phyloP scores from a whole-genome alignment of 2,329 filamentous ascomycete species.

The Clonostachys rosea region DNA sequence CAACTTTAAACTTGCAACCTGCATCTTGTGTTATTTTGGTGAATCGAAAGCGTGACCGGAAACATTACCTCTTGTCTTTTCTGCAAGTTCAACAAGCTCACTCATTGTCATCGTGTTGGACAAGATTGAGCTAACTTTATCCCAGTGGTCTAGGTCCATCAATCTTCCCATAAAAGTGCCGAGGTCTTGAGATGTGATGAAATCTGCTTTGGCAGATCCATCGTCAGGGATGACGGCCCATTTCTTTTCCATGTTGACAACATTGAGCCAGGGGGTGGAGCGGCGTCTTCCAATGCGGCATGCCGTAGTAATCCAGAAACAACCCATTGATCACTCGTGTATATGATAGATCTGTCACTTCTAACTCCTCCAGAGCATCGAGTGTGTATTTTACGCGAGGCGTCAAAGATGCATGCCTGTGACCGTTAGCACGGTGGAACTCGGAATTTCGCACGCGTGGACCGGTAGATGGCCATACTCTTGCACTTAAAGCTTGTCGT shows the following conservation, averaged over 20 bases:
- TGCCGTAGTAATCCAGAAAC: constrained; percentile 18
- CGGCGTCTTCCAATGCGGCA: constrained; percentile 10
- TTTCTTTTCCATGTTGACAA: constrained; percentile 12
- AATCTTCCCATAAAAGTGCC: constrained; percentile 6
- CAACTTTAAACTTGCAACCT: neutral
- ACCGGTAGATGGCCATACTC: constrained; percentile 2
- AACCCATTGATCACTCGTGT: constrained; percentile 12
- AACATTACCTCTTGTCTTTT: constrained; percentile 1
- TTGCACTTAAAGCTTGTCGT: constrained; percentile 10
- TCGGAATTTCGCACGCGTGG: too few species aligned
- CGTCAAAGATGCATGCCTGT: constrained; percentile 8
- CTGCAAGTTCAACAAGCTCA: constrained; percentile 5
- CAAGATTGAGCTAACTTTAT: constrained; percentile 4
- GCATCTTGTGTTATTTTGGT: neutral
- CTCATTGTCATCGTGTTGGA: constrained; percentile 7
- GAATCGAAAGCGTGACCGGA: too few species aligned
- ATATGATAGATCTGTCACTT: constrained; percentile 1
- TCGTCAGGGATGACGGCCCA: constrained; percentile 11
- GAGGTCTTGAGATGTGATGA: constrained; percentile 14
- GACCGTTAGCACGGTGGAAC: neutral
- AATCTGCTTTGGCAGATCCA: constrained; percentile 6
- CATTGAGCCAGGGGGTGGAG: constrained; percentile 14
- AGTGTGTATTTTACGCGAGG: constrained; percentile 13
- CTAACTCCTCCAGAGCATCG: constrained; percentile 8
- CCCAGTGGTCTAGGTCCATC: constrained; percentile 9